Percentiles rank a stretch among this genome's conserved stretches.
Conservation (phyloP, 306 rosid species). For the Acacia acuminata region DNA sequence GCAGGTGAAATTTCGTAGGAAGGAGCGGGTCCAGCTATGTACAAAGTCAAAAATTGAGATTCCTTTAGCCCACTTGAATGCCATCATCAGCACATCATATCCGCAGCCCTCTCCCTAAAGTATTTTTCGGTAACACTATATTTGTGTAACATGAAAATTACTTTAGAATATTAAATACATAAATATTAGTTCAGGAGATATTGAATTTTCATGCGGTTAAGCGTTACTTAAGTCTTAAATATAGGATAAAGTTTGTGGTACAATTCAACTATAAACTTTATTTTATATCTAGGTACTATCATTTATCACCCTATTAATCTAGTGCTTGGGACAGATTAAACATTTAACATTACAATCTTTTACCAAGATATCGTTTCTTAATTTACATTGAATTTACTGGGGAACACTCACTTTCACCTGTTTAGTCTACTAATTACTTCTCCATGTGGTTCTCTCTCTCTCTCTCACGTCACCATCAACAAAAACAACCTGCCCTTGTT, state of each 20-base stretch:
- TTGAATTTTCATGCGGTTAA: constrained; percentile 19
- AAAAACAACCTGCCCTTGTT: neutral
- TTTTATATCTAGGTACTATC: neutral
- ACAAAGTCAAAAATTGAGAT: constrained; percentile 3
- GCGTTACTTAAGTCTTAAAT: too few species aligned
- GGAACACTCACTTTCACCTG: neutral
- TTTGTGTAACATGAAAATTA: too few species aligned
- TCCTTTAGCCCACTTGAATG: constrained; percentile 12
- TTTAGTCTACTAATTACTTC: neutral
- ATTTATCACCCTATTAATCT: neutral
- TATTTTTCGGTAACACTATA: too few species aligned
- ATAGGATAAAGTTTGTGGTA: too few species aligned
- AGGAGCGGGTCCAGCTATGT: constrained; percentile 32
- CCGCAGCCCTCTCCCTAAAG: too few species aligned
- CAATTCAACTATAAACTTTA: too few species aligned
- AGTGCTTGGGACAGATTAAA: neutral
- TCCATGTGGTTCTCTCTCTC: neutral
- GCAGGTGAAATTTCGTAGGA: constrained; percentile 16
- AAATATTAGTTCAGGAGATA: neutral
- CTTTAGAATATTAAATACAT: too few species aligned
- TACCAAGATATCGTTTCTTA: neutral
- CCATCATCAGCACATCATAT: neutral
- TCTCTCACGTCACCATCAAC: constrained; percentile 13
- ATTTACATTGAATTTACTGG: neutral
- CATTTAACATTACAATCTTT: neutral